phyloP scores from a whole-genome alignment of 2,329 filamentous ascomycete species.

The Cordyceps cateniannulata region DNA sequence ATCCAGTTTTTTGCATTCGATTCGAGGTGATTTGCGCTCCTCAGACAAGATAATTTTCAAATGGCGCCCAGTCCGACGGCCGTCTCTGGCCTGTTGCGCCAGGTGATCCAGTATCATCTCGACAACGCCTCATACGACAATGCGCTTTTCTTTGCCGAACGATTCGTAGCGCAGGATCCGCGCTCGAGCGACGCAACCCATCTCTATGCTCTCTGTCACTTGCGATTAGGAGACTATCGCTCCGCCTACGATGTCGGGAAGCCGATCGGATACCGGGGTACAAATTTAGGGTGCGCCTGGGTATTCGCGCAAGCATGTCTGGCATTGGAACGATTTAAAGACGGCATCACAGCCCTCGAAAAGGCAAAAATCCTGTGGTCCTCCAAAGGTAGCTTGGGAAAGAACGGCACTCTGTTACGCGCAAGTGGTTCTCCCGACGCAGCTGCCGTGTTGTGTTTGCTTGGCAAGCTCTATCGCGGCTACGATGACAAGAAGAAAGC shows the following conservation, averaged over 20 bases:
- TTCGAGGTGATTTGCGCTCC: not conserved
- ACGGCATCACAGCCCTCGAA: conserved; percentile 79
- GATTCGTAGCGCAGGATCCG: conserved; percentile 77
- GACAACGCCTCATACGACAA: conserved; percentile 88
- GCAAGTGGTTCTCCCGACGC: conserved; percentile 69
- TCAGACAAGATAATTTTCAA: conserved; percentile 14
- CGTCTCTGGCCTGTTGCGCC: conserved; percentile 47
- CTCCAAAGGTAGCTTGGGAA: conserved; percentile 70
- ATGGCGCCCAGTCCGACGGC: conserved; percentile 50
- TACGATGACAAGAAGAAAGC: conserved; percentile 81
- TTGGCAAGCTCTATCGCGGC: conserved; percentile 80
- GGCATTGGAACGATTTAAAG: conserved; percentile 67
- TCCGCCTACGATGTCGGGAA: conserved; percentile 82
- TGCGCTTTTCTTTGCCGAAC: conserved; percentile 87
- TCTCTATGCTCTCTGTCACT: conserved; percentile 76
- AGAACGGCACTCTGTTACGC: conserved; percentile 71
- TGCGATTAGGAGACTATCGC: conserved; percentile 74
- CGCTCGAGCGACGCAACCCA: conserved; percentile 75
- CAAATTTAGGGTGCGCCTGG: conserved; percentile 81
- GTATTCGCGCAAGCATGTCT: conserved; percentile 87
- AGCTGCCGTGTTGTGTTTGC: conserved; percentile 71
- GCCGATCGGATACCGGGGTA: conserved; percentile 60
- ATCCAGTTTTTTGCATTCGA: not conserved
- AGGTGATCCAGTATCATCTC: conserved; percentile 63
- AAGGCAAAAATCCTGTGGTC: conserved; percentile 72